Evolutionary conservation across 2,329 filamentous ascomycete genomes (phyloP).

Genomic region (Knufia petricola): DNA sequence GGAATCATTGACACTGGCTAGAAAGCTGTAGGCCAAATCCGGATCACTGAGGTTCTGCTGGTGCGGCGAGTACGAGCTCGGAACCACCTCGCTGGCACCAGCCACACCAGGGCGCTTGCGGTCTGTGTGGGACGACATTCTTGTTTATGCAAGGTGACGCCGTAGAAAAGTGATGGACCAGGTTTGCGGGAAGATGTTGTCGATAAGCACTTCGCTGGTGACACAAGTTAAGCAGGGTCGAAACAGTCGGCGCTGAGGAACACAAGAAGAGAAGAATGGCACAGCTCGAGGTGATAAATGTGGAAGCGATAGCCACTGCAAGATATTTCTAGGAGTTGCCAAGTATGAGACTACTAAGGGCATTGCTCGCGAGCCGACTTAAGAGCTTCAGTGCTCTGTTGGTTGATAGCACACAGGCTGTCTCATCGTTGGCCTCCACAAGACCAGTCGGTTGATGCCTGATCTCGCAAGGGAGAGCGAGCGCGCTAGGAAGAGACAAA

Average conservation of each 20-base stretch:
- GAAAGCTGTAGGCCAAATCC: conserved; percentile 30
- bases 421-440: too few relatives aligned
- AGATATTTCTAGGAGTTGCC: too few relatives aligned
- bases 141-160: conserved; percentile 6
- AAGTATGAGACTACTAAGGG: too few relatives aligned
- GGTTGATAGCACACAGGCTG: too few relatives aligned
- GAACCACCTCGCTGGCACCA: not conserved
- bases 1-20: conserved; percentile 6
- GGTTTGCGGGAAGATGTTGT: not conserved
- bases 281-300: too few relatives aligned
- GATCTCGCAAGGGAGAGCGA: too few relatives aligned
- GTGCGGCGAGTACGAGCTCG: not conserved
- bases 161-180: not conserved
- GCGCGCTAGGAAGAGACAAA: too few relatives aligned
- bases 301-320: too few relatives aligned
- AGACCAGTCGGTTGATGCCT: too few relatives aligned
- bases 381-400: too few relatives aligned
- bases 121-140: conserved; percentile 21
- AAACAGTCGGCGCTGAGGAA: not conserved
- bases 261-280: too few relatives aligned
- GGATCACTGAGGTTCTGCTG: conserved; percentile 20
- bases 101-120: conserved; percentile 7
- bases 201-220: not conserved
- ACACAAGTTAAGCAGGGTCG: not conserved
- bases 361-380: too few relatives aligned